Evolutionary conservation across 1,284 basidiomycete genomes (phyloP), one percentile per base, ranked within the genome.

Genomic region (Butyriboletus regius): DNA sequence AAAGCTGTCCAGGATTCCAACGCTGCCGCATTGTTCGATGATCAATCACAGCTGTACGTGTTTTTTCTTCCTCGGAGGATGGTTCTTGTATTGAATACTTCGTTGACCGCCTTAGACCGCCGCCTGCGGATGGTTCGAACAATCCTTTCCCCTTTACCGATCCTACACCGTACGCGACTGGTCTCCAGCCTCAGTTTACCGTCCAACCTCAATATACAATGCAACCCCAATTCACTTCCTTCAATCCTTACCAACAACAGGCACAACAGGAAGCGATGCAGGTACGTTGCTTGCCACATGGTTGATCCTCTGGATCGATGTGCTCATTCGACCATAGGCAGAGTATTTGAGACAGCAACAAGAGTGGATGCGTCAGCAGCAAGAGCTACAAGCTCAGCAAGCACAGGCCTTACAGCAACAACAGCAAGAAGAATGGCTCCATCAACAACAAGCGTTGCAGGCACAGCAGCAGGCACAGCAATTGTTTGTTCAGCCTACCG

Each of bases 201-300:
- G 49, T 64, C 14, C 76, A 83, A 59, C 81, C 81, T 0, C 85
- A 88, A 60, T 88, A 79, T 58, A 60, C 68, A 15, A 60, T 83
- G 48, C 79, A 78, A 56, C 80, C 82, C 0, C 83, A 85, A 60
- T 81, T 79, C 56, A 91, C 83, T 49, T 92, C 92, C 58, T 95
- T 96, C 79, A 96, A 95, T 57, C 95, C 95, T 0, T 98, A 97
- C 64, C 88, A 96, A 55, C 92, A 96, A 70, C 87, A 95, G 59
- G 84, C 91, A 44, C 90, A 98, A 63, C 85, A 96, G 59, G 84
- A 89, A 65, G 83, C 83, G 17, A 76, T 81, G 61, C 83, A 86
- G 71, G 77, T 77, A 50, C 14, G 18, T 61, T 36, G 55, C 22
- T 28, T 17, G 26, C 7, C 17, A 40, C 26, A 22, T 7, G 31